Conservation (phyloP, 108 stramenopile species). For the Parietichytrium sp. region DNA sequence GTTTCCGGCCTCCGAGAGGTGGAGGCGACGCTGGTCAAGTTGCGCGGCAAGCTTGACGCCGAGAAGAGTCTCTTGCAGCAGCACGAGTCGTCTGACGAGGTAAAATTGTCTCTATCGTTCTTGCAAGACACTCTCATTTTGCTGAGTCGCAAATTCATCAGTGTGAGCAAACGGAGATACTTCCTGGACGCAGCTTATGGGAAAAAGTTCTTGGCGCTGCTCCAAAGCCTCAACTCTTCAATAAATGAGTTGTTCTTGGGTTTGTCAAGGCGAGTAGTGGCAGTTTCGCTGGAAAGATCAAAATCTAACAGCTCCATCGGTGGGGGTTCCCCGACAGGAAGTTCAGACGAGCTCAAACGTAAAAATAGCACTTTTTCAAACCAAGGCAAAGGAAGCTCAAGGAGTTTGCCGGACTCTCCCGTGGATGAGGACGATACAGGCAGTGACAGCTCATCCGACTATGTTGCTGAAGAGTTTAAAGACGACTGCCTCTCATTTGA, state of each 20-base stretch:
- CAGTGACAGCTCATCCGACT: too few species aligned
- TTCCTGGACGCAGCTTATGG: conserved; percentile 29
- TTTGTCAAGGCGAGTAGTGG: neutral
- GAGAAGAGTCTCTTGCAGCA: neutral
- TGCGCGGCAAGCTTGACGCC: neutral
- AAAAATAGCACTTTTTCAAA: too few species aligned
- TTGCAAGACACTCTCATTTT: conserved; percentile 13
- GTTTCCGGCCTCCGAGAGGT: neutral
- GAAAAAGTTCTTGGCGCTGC: neutral
- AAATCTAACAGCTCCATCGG: too few species aligned
- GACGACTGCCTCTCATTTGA: too few species aligned
- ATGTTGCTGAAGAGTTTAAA: too few species aligned
- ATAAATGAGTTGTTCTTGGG: conserved; percentile 1
- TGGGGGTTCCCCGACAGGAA: too few species aligned
- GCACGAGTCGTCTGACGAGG: neutral
- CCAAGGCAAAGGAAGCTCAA: too few species aligned
- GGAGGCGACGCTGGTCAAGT: neutral
- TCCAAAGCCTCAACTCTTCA: neutral
- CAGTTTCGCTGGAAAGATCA: neutral
- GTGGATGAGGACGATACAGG: too few species aligned
- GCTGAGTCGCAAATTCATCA: neutral
- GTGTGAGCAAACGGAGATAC: neutral
- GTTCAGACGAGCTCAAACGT: too few species aligned
- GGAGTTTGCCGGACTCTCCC: too few species aligned
- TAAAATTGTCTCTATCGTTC: neutral